Base-by-base conservation (phyloP, 345 rosid species). In the Euphorbia tirucalli region DNA sequence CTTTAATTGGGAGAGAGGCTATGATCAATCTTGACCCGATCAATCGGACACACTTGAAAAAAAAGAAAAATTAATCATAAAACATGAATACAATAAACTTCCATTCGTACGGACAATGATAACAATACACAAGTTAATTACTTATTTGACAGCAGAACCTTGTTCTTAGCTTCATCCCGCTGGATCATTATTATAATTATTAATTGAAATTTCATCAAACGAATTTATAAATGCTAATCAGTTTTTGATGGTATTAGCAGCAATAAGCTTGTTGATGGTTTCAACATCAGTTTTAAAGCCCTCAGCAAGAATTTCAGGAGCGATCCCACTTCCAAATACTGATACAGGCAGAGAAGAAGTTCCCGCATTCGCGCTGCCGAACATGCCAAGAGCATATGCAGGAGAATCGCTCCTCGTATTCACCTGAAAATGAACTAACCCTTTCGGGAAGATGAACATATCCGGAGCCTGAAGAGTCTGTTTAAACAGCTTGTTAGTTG, bases 391-490 rank as follows among this genome's bases (percentile, higher is more conserved):
- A 24, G 77, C 77, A 46, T 19, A 46, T 0, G 77, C 81, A 44
- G 66, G 54, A 24, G 66, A 49, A 25, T 80, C 66, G 3, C 52
- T 61, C 41, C 18, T 19, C 14, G 66, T 43, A 55, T 81, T 78
- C 15, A 41, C 39, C 55, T 78, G 73, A 71, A 55, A 81, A 65
- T 81, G 84, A 37, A 71, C 76, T 7, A 78, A 71, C 7, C 84
- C 84, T 72, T 64, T 75, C 0, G 82, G 84, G 67, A 81, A 75
- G 37, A 78, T 59, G 28, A 81, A 75, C 32, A 71, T 63, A 31
- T 81, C 81, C 25, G 63, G 55, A 25, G 61, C 46, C 21, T 81
- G 72, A 21, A 77, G 76, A 13, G 77, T 78, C 24, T 75, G 75
- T 19, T 24, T 13, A 28, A 66, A 75, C 7, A 78, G 64, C 69